A percentile compares a stretch with the other conserved stretches of the same genome.
phyloP scores from a whole-genome alignment of 345 rosid genomes.

The Geranium rotundifolium region DNA sequence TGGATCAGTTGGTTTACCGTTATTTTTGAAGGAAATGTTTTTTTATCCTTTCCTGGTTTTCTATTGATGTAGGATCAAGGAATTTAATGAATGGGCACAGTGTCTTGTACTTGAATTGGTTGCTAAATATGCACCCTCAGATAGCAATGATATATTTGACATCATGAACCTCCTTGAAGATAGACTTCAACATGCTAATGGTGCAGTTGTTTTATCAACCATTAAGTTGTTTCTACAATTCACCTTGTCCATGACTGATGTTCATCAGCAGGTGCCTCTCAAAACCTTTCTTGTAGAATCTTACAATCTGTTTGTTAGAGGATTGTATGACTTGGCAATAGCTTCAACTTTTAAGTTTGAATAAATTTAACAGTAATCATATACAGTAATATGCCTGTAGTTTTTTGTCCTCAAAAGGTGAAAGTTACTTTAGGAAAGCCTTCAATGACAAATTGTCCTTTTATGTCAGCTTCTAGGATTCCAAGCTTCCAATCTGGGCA shows the following conservation, averaged over 20 bases:
- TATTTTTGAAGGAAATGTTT: too few species aligned
- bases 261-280: slow-evolving; percentile 80
- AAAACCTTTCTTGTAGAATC: not conserved
- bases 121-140: slow-evolving; percentile 77
- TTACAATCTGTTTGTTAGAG: too few species aligned
- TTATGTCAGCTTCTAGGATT: too few species aligned
- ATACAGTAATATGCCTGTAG: too few species aligned
- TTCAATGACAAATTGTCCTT: too few species aligned
- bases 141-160: slow-evolving; percentile 84
- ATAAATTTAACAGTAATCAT: too few species aligned
- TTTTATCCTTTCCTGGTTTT: not conserved
- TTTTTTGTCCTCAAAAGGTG: too few species aligned
- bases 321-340: too few species aligned
- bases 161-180: slow-evolving; percentile 98
- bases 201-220: slow-evolving; percentile 93
- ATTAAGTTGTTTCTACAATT: slow-evolving; percentile 75
- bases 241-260: slow-evolving; percentile 91
- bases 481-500: too few species aligned
- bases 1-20: too few species aligned
- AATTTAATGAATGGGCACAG: slow-evolving; percentile 95
- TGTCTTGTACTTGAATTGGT: slow-evolving; percentile 90
- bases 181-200: slow-evolving; percentile 99
- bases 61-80: slow-evolving; percentile 60
- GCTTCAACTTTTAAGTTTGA: too few species aligned
- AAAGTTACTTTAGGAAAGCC: too few species aligned